Percentiles rank a stretch among this genome's conserved stretches.
Conservation (phyloP, 441 rosid species). For the Pelargonium cotyledonis region DNA sequence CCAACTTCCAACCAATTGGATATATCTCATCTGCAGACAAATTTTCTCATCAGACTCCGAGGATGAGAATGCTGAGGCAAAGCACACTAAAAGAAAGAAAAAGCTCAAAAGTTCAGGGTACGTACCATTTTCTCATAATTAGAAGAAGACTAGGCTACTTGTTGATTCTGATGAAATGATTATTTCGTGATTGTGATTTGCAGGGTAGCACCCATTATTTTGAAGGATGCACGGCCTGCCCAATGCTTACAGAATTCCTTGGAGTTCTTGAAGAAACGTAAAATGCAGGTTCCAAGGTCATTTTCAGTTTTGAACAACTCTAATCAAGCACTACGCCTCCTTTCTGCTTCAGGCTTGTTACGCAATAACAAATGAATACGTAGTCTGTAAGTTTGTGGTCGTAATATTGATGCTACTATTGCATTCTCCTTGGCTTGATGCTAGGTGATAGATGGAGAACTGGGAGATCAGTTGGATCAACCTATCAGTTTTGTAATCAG, state of each 20-base stretch:
- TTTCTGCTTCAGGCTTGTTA: conserved; percentile 45
- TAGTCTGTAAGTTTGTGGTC: neutral
- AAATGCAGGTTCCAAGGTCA: conserved; percentile 67
- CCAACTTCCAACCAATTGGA: conserved; percentile 14
- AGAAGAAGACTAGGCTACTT: neutral
- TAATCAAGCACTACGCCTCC: conserved; percentile 70
- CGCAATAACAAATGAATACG: conserved; percentile 30
- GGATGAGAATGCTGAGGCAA: conserved; percentile 41
- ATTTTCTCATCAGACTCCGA: conserved; percentile 55
- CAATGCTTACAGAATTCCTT: conserved; percentile 55
- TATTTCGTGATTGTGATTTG: conserved; percentile 16
- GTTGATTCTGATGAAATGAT: conserved; percentile 3
- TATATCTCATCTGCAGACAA: conserved; percentile 38
- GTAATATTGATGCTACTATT: neutral
- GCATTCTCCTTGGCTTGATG: neutral
- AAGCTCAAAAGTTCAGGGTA: conserved; percentile 63
- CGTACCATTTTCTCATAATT: conserved; percentile 8
- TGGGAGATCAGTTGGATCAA: neutral
- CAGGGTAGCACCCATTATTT: conserved; percentile 64
- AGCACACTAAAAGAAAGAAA: conserved; percentile 41
- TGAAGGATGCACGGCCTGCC: conserved; percentile 64
- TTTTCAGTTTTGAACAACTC: conserved; percentile 60
- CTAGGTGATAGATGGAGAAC: conserved; percentile 1
- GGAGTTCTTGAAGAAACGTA: conserved; percentile 78
- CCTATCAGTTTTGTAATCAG: neutral